These are phyloP conservation scores for Colletotrichum sp. DNA, from an alignment of 2,329 filamentous ascomycete genomes.

Conservation along the genomic window DNA sequence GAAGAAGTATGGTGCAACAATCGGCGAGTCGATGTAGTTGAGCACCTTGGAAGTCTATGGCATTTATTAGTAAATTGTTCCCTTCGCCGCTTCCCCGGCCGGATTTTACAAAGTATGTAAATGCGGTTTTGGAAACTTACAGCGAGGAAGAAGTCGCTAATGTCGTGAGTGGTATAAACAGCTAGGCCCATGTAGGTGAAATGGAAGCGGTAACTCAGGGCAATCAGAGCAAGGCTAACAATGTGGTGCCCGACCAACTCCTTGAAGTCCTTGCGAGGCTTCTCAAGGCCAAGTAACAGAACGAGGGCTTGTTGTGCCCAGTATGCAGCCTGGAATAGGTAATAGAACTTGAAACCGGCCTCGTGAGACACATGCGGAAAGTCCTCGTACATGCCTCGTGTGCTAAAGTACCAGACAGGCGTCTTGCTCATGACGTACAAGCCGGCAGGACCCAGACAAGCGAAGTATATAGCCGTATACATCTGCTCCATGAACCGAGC, in stretches of 20 bases:
- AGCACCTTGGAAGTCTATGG: slow-evolving; percentile 83
- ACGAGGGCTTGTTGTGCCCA: slow-evolving; percentile 96
- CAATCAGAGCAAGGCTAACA: slow-evolving; percentile 84
- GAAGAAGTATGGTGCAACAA: slow-evolving; percentile 85
- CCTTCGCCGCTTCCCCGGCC: not conserved
- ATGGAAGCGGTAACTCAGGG: slow-evolving; percentile 90
- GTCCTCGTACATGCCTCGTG: slow-evolving; percentile 83
- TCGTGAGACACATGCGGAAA: slow-evolving; percentile 87
- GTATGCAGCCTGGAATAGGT: slow-evolving; percentile 91
- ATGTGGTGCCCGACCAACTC: slow-evolving; percentile 92
- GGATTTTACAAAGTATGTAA: not conserved
- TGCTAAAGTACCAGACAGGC: slow-evolving; percentile 97
- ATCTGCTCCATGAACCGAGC: slow-evolving; percentile 94
- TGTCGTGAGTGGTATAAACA: slow-evolving; percentile 93
- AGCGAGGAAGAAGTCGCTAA: slow-evolving; percentile 94
- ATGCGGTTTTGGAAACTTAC: slow-evolving; percentile 55
- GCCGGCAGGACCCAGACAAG: slow-evolving; percentile 79
- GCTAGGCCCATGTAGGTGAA: slow-evolving; percentile 95
- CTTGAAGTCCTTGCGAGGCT: slow-evolving; percentile 93
- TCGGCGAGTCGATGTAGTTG: slow-evolving; percentile 83
- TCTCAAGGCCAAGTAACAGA: slow-evolving; percentile 84
- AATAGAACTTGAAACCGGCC: slow-evolving; percentile 90
- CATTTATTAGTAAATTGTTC: slow-evolving; percentile 2
- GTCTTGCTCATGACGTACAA: slow-evolving; percentile 90
- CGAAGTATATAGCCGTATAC: slow-evolving; percentile 93